Percentiles rank a stretch among this genome's conserved stretches.
Evolutionary conservation across 345 rosid genomes (phyloP).

Genomic region (Trapa incisa): DNA sequence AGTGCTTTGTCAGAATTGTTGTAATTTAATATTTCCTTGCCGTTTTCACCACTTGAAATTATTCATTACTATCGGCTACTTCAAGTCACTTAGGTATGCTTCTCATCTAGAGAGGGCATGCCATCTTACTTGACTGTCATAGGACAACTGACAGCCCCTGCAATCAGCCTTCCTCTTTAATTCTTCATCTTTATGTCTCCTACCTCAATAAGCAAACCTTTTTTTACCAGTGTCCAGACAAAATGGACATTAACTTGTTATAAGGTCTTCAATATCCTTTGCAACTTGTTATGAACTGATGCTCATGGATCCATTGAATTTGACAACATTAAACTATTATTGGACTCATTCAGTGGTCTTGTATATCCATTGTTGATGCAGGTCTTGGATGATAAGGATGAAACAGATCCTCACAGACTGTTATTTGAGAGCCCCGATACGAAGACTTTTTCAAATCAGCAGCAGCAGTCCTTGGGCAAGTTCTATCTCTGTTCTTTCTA

Average conservation of each 20-base stretch:
- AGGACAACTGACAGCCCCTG: not conserved
- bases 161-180: not conserved
- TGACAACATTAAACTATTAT: not conserved
- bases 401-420: constrained; percentile 3
- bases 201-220: not conserved
- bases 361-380: not conserved
- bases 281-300: not conserved
- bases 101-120: not conserved
- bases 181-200: not conserved
- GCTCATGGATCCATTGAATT: constrained; percentile 4
- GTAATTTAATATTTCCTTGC: not conserved
- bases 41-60: not conserved
- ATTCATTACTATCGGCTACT: not conserved
- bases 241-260: not conserved
- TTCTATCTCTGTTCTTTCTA: not conserved
- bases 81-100: not conserved
- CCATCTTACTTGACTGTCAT: not conserved
- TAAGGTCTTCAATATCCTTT: not conserved
- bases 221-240: not conserved
- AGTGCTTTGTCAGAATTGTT: not conserved
- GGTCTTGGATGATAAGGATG: constrained; percentile 8
- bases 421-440: constrained; percentile 5
- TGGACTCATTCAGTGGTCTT: not conserved
- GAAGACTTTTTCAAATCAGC: constrained; percentile 6
- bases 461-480: constrained; percentile 13